Conservation (phyloP, 148 eudicot genomes). For the Fagopyrum esculentum region DNA sequence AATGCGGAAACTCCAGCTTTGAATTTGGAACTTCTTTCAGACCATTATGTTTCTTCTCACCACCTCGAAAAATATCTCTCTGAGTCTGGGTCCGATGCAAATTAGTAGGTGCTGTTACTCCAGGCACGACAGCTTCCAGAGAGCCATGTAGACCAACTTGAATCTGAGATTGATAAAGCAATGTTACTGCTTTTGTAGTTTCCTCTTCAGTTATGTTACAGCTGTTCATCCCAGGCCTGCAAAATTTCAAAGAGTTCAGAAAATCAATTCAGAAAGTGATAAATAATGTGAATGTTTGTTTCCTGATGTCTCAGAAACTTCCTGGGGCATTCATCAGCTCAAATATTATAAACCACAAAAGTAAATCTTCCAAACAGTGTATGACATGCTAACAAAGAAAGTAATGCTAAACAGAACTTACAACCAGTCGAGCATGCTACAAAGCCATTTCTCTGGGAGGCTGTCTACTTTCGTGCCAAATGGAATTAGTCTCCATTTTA, state of each 20-base stretch:
- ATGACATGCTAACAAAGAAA: not conserved
- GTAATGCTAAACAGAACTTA: slow-evolving; percentile 37
- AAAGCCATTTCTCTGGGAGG: slow-evolving; percentile 83
- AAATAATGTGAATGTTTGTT: not conserved
- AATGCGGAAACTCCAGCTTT: slow-evolving; percentile 8
- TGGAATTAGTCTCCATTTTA: slow-evolving; percentile 88
- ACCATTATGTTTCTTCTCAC: slow-evolving; percentile 35
- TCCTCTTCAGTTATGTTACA: slow-evolving; percentile 72
- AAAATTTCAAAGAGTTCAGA: not conserved
- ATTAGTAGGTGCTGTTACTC: slow-evolving; percentile 23
- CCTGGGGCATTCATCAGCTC: not conserved
- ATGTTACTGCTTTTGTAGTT: slow-evolving; percentile 46
- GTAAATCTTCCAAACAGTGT: not conserved
- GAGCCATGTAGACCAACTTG: slow-evolving; percentile 29
- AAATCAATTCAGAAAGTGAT: not conserved
- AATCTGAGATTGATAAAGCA: slow-evolving; percentile 33
- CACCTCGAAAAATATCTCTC: slow-evolving; percentile 18
- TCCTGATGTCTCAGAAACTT: not conserved
- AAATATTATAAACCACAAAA: not conserved
- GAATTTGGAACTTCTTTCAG: slow-evolving; percentile 41
- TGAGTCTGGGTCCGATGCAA: slow-evolving; percentile 18
- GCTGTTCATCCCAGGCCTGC: slow-evolving; percentile 82
- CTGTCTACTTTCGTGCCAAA: slow-evolving; percentile 42
- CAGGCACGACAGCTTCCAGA: slow-evolving; percentile 27
- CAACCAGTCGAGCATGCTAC: slow-evolving; percentile 89